A percentile compares a stretch with the other conserved stretches of the same genome.
Conservation (phyloP, 169 alveolate genomes). For the Ichthyophthirius multifiliis region DNA sequence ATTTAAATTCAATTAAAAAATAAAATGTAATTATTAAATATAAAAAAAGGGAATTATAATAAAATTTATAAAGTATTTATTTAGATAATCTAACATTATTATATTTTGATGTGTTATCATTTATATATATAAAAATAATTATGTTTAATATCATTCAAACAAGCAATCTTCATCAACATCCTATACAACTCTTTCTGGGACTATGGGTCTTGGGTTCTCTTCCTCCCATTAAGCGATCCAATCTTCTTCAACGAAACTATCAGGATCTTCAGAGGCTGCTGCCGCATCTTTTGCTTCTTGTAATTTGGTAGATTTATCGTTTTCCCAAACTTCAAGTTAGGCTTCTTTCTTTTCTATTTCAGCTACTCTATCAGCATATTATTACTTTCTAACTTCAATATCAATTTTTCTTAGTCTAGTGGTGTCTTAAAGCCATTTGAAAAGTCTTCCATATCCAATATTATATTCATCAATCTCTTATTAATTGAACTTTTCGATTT, state of each 20-base stretch:
- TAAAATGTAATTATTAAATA: too few species aligned
- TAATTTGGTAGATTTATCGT: conserved; percentile 40
- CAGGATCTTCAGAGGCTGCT: conserved; percentile 43
- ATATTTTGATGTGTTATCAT: too few species aligned
- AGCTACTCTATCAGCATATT: conserved; percentile 32
- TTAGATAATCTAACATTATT: too few species aligned
- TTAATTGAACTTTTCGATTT: conserved; percentile 44
- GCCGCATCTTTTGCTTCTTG: conserved; percentile 52
- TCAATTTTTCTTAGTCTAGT: conserved; percentile 45
- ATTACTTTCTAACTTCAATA: conserved; percentile 51
- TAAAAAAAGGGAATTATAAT: too few species aligned
- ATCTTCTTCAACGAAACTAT: conserved; percentile 57
- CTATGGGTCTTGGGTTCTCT: conserved; percentile 56
- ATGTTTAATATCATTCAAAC: not conserved
- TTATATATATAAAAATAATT: too few species aligned
- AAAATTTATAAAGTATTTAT: too few species aligned
- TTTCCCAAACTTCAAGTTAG: conserved; percentile 52
- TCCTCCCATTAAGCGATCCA: conserved; percentile 58
- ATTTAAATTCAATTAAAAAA: too few species aligned
- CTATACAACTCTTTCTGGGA: conserved; percentile 59
- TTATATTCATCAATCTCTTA: conserved; percentile 44
- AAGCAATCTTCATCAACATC: conserved; percentile 61
- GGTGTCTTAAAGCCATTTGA: conserved; percentile 35
- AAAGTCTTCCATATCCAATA: conserved; percentile 42
- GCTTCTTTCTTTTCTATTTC: conserved; percentile 51